Evolutionary conservation across 257 asterid genomes (phyloP).

Genomic region (Cordia subcordata): DNA sequence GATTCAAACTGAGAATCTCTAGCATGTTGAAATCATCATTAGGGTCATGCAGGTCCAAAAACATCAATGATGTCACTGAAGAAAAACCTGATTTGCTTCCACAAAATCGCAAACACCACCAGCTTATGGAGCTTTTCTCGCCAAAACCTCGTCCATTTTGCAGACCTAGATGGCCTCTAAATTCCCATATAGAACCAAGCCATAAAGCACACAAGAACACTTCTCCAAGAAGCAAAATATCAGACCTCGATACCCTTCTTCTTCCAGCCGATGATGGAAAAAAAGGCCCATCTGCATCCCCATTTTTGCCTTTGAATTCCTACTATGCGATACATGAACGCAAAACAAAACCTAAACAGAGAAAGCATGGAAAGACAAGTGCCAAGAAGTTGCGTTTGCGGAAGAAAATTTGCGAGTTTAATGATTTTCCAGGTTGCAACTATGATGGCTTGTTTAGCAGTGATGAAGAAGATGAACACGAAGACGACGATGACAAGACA

Average conservation of each 20-base stretch:
- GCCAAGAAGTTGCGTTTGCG: slow-evolving; percentile 9
- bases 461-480: slow-evolving; percentile 14
- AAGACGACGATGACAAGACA: slow-evolving; percentile 15
- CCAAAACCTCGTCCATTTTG: slow-evolving; percentile 22
- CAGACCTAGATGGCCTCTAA: slow-evolving; percentile 6
- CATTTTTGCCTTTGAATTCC: slow-evolving; percentile 27
- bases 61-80: slow-evolving; percentile 27
- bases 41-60: slow-evolving; percentile 44
- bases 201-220: not conserved
- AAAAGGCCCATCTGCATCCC: slow-evolving; percentile 48
- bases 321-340: slow-evolving; percentile 3
- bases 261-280: slow-evolving; percentile 20
- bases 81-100: slow-evolving; percentile 8
- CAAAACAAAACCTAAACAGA: slow-evolving; percentile 7
- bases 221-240: slow-evolving; percentile 1
- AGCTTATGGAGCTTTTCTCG: slow-evolving; percentile 26
- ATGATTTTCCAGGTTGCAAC: slow-evolving; percentile 18
- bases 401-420: slow-evolving; percentile 6
- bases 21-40: slow-evolving; percentile 43
- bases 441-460: slow-evolving; percentile 26
- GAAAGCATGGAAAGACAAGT: slow-evolving; percentile 2
- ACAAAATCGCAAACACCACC: slow-evolving; percentile 8
- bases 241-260: slow-evolving; percentile 15
- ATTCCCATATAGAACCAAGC: slow-evolving; percentile 1
- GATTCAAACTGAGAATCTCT: slow-evolving; percentile 31